Conservation (phyloP, 805 yeast species). For the Wickerhamomyces strasburgensis region DNA sequence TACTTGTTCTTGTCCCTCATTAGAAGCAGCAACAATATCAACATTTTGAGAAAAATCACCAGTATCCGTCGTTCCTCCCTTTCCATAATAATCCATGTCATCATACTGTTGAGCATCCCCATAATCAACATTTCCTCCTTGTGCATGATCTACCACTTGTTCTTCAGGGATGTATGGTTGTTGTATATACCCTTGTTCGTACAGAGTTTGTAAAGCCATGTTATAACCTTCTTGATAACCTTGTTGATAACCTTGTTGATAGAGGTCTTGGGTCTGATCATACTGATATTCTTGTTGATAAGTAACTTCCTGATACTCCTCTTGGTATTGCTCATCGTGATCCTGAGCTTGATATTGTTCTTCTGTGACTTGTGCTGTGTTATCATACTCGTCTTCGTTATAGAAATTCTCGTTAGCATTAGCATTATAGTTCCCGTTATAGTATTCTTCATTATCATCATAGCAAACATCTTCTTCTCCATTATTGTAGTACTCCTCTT, state of each 20-base stretch:
- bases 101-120: too few species aligned
- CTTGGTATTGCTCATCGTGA: too few species aligned
- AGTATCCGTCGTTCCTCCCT: neutral
- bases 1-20: too few species aligned
- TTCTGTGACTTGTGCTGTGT: too few species aligned
- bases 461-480: neutral
- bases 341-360: too few species aligned
- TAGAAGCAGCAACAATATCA: too few species aligned
- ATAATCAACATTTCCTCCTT: neutral
- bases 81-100: too few species aligned
- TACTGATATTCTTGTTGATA: neutral
- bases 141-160: neutral
- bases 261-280: slow-evolving; percentile 1
- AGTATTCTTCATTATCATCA: neutral
- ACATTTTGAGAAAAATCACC: too few species aligned
- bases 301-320: too few species aligned
- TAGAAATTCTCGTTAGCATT: neutral
- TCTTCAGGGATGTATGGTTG: neutral
- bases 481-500: neutral
- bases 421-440: neutral
- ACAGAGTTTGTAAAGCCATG: neutral
- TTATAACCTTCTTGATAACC: slow-evolving; percentile 5
- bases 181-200: neutral
- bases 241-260: slow-evolving; percentile 2
- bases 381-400: neutral